Base-by-base conservation (phyloP, 1,284 basidiomycete genomes). In the Apiotrichum sp. region DNA sequence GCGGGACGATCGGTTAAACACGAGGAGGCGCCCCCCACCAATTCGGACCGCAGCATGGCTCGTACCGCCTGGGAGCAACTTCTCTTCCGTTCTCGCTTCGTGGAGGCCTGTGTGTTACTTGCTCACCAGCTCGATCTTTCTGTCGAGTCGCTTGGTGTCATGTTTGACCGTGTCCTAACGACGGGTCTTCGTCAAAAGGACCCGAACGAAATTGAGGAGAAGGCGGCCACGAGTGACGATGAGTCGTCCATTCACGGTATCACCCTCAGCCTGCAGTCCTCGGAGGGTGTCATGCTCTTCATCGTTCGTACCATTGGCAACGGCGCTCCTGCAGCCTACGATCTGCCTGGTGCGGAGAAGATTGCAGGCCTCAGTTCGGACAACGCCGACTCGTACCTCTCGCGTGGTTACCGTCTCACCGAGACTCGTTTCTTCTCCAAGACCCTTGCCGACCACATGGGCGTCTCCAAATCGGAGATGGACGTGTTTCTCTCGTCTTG, bases 121-220 rank as follows among this genome's bases (percentile, higher is more conserved):
- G 70, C 78, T 13, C 69, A 74, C 52, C 75, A 78, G 59, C 68
- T 80, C 34, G 78, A 78, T 54, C 68, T 80, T 22, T 74, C 78
- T 0, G 69, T 80, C 49, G 73, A 78, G 58, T 69, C 75, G 34
- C 79, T 93, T 51, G 89, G 91, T 3, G 80, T 80, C 35, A 77
- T 93, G 57, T 79, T 80, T 63, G 79, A 80, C 65, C 76, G 76
- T 50, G 76, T 79, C 22, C 65, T 79, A 31, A 76, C 75, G 6
- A 80, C 78, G 16, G 79, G 79, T 40, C 78, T 77, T 9, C 63
- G 66, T 43, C 33, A 56, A 45, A 39, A 29, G n/a, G 33, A 34
- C 9, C 22, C 22, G 22, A 39, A 50, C n/a, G 58, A 65, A 35
- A 48, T 56, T 39, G 62, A 70, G 47, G 60, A 65, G 50, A 66